These are phyloP conservation scores for Podospora sp. DNA, from an alignment of 495 filamentous ascomycete species.

Conservation along the genomic window DNA sequence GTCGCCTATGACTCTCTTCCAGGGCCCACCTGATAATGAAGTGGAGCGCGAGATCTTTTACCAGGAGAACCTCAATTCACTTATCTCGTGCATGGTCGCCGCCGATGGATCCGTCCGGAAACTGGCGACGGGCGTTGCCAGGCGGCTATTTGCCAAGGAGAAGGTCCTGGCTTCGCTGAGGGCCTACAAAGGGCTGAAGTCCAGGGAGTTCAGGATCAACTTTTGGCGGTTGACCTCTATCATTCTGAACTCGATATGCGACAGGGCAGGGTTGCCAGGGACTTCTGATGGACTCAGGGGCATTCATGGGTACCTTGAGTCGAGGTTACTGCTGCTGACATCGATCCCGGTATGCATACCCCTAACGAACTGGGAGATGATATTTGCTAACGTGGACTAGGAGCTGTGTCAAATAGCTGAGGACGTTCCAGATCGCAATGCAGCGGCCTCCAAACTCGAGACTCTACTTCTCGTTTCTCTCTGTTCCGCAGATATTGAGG, in stretches of 20 bases:
- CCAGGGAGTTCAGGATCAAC: conserved; percentile 42
- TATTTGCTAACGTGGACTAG: conserved; percentile 29
- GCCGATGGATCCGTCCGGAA: conserved; percentile 53
- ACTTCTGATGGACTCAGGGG: conserved; percentile 47
- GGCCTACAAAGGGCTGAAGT: conserved; percentile 44
- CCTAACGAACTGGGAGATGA: too few relatives aligned
- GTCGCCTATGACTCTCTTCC: conserved; percentile 54
- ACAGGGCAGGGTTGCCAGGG: conserved; percentile 46
- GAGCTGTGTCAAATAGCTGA: conserved; percentile 51
- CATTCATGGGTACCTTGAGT: conserved; percentile 56
- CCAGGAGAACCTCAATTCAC: conserved; percentile 52
- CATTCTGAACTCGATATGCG: conserved; percentile 53
- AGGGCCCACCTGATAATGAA: conserved; percentile 39
- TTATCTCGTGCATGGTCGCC: conserved; percentile 54
- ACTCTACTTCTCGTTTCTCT: conserved; percentile 62
- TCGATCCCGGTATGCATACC: conserved; percentile 45
- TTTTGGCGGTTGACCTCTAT: conserved; percentile 60
- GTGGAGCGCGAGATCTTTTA: conserved; percentile 48
- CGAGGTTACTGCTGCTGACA: conserved; percentile 49
- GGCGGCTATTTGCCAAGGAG: conserved; percentile 49
- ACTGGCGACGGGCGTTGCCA: conserved; percentile 49
- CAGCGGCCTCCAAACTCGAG: conserved; percentile 56
- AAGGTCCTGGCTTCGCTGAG: conserved; percentile 40
- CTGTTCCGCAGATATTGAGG: conserved; percentile 64
- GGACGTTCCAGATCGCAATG: conserved; percentile 53